Base-by-base conservation (phyloP, 177 flowering plant genomes). In the Vitis hybrid region DNA sequence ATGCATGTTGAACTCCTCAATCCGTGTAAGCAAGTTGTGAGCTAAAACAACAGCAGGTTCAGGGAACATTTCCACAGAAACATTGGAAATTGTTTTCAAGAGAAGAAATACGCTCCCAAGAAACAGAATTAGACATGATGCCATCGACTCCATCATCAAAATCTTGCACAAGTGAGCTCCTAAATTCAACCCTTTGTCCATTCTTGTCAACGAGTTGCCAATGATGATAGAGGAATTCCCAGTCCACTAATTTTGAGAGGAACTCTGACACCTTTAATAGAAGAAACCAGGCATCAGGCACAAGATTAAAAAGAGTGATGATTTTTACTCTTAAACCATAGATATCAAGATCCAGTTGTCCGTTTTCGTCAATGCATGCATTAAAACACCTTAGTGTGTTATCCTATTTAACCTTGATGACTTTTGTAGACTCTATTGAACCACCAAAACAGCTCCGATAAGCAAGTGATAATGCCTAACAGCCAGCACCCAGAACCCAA, bases 31-130 rank as follows among this genome's bases (percentile, higher is more conserved):
- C 84, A 96, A 83, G 71, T 86, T 83, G 74, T 86, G 89, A 70
- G 97, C 99, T 69, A 96, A 78, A 51, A 87, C 91, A 60, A 98
- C 97, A 1, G 98, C 99, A 80, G 90, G 80, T 70, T 89, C 97
- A 16, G 88, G 78, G 14, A 95, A 93, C 79, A 96, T 82, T 78
- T 89, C 91, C 64, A 86, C 78, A 62, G 99, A 85, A 70, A 93
- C 97, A 83, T 87, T 90, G 33, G 97, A 89, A 63, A 96, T 92
- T 62, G 98, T 92, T 78, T 92, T 93, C 81, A 96, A 80, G 26
- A 96, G 91, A 65, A 69, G 29, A 87, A 63, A 93, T 98, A 51
- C 95, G 92, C 78, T 96, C 98, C 98, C 98, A 93, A 62, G 89
- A 76, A 80, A 86, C 79, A 39, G 93, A 81, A 67, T 77, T 76